phyloP scores from a whole-genome alignment of 2,329 filamentous ascomycete species.

The Macroventuria anomochaeta region DNA sequence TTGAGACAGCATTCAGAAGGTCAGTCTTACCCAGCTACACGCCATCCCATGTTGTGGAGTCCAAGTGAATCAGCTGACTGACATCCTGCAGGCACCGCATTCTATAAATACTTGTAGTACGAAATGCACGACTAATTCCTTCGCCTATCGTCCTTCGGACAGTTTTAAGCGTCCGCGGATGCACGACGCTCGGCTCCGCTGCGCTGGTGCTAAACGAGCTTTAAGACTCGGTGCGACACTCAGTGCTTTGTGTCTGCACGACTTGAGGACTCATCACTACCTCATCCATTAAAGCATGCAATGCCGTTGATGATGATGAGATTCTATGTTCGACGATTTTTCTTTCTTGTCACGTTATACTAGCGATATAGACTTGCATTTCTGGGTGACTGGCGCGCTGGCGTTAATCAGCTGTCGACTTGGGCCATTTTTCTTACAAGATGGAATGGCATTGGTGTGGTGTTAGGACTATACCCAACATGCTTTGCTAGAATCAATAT shows the following conservation, averaged over 20 bases:
- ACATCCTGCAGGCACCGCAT: conserved; percentile 35
- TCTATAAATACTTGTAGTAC: conserved; percentile 23
- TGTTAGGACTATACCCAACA: conserved; percentile 6
- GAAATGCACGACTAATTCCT: background rate
- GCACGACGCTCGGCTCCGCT: conserved; percentile 10
- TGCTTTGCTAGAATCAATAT: conserved; percentile 2
- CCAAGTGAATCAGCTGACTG: conserved; percentile 33
- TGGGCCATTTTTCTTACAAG: background rate
- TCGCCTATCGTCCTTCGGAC: background rate
- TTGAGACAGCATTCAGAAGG: conserved; percentile 64
- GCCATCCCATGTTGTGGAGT: conserved; percentile 11
- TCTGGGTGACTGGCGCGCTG: conserved; percentile 6
- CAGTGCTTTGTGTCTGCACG: conserved; percentile 1
- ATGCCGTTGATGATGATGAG: background rate
- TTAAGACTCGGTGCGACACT: conserved; percentile 5
- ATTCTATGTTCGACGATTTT: background rate
- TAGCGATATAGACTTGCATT: conserved; percentile 18
- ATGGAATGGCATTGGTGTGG: background rate
- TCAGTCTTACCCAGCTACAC: conserved; percentile 27
- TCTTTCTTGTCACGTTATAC: conserved; percentile 6
- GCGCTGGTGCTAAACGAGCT: conserved; percentile 5
- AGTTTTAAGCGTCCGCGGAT: background rate
- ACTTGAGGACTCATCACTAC: background rate
- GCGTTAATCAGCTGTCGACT: background rate
- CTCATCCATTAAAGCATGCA: background rate